Evolutionary conservation across 169 alveolate genomes (phyloP), one percentile per base, ranked within the genome.

Genomic region (Eimeria necatrix): DNA sequence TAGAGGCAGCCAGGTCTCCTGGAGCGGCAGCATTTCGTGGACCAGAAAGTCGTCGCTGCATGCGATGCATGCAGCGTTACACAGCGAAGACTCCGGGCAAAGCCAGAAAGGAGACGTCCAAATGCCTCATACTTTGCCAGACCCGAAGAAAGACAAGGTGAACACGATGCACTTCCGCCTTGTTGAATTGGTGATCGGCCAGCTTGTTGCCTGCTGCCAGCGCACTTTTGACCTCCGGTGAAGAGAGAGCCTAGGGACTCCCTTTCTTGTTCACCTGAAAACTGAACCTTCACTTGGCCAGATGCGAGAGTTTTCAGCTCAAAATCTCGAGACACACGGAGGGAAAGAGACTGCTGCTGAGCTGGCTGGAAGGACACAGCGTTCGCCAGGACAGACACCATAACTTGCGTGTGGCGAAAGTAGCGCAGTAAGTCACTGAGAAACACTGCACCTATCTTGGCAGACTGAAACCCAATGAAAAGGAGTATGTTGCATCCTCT

Each of bases 391-490:
- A 88, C 86, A 16, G 94, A 88, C 26, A 88, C 86, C 94, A 88
- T 64, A 49, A 88, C 94, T 24, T 64, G 94, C 22, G 94, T 68
- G 24, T 88, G 94, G 59, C 86, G 94, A 56, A 88, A 88, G 51
- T 93, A 93, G 70, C 87, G 85, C 86, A 93, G 59, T 93, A 93
- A 64, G 14, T 86, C 91, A 41, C 87, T 86, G 20, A 93, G 74
- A 22, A 80, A 26, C 64, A 93, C 71, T 12, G 80, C 88, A n/a
- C 95, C 95, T 22, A 93, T 87, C 80, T 93, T 93, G 61, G 95
- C 84, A 10, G 95, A 93, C 87, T 93, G 95, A 53, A 93, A 93
- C 41, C 95, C 95, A n/a, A 93, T 56, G 52, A 93, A 56, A 14
- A 93, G 64, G n/a, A 85, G 61, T 8, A 85, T 14, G 14, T 41